phyloP scores from a whole-genome alignment of 192 early-diverging fungal species.

The Chytriomyces sp. region DNA sequence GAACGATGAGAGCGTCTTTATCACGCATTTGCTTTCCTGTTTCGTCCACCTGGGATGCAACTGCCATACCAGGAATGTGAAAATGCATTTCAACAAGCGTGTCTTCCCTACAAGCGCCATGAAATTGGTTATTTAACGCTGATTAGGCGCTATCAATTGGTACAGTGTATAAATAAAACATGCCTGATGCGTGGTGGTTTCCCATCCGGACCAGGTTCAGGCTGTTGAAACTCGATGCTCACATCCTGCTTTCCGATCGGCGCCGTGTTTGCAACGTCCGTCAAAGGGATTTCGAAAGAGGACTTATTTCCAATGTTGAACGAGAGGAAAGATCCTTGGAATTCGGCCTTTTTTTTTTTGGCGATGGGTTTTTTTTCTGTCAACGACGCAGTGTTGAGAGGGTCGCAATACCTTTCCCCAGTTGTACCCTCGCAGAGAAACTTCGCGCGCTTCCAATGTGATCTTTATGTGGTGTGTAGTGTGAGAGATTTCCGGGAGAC shows the following conservation, averaged over 20 bases:
- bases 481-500: too few relatives aligned
- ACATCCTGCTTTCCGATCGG: conserved; percentile 90
- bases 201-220: conserved; percentile 63
- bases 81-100: conserved; percentile 89
- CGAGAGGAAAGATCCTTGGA: conserved; percentile 66
- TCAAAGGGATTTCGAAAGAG: conserved; percentile 90
- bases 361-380: too few relatives aligned
- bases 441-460: conserved; percentile 78
- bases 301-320: conserved; percentile 85
- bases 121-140: too few relatives aligned
- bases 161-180: too few relatives aligned
- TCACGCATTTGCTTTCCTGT: conserved; percentile 45
- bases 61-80: conserved; percentile 84
- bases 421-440: conserved; percentile 93
- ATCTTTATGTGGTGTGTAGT: conserved; percentile 23
- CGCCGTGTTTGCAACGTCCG: conserved; percentile 84
- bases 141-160: too few relatives aligned
- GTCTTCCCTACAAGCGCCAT: conserved; percentile 56
- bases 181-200: conserved; percentile 37
- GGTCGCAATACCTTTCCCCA: conserved; percentile 69
- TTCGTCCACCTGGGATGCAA: conserved; percentile 60
- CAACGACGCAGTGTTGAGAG: too few relatives aligned
- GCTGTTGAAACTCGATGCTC: conserved; percentile 77
- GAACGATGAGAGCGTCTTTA: conserved; percentile 26
- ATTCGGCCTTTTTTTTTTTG: conserved; percentile 39